Evolutionary conservation across 75 land plant genomes (phyloP).

Genomic region (Sequoia sempervirens): DNA sequence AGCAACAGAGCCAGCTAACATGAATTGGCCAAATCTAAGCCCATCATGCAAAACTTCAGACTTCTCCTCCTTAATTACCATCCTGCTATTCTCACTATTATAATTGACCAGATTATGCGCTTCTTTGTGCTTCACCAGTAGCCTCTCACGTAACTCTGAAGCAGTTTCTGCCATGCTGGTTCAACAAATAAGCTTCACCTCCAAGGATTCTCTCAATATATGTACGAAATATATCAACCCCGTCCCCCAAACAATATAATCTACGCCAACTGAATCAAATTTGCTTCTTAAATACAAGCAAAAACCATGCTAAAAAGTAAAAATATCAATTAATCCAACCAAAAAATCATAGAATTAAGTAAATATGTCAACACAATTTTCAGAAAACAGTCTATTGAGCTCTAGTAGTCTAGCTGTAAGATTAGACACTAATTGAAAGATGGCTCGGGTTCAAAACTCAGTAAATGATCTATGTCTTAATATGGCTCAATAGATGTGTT

Average conservation of each 20-base stretch:
- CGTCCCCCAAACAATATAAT: background rate
- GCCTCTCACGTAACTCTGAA: slow-evolving; percentile 5
- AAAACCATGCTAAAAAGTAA: background rate
- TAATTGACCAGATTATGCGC: background rate
- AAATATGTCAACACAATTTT: background rate
- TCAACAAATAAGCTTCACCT: background rate
- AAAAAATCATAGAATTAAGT: background rate
- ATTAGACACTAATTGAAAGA: background rate
- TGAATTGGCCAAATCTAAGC: slow-evolving; percentile 34
- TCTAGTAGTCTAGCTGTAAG: background rate
- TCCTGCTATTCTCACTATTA: background rate
- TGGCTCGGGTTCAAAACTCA: background rate
- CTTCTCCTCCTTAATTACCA: slow-evolving; percentile 5
- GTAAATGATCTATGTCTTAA: background rate
- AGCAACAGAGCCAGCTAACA: slow-evolving; percentile 44
- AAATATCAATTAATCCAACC: background rate
- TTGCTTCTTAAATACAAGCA: background rate
- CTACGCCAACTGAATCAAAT: background rate
- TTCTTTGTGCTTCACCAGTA: slow-evolving; percentile 3
- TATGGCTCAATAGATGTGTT: background rate
- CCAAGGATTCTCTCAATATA: background rate
- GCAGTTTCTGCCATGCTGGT: slow-evolving; percentile 5
- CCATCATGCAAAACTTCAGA: slow-evolving; percentile 21
- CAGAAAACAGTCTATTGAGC: background rate
- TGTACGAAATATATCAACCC: background rate